Percentiles rank a stretch among this genome's conserved stretches.
phyloP scores from a whole-genome alignment of 768 basidiomycete genomes.

The Neoboletus subvelutipes region DNA sequence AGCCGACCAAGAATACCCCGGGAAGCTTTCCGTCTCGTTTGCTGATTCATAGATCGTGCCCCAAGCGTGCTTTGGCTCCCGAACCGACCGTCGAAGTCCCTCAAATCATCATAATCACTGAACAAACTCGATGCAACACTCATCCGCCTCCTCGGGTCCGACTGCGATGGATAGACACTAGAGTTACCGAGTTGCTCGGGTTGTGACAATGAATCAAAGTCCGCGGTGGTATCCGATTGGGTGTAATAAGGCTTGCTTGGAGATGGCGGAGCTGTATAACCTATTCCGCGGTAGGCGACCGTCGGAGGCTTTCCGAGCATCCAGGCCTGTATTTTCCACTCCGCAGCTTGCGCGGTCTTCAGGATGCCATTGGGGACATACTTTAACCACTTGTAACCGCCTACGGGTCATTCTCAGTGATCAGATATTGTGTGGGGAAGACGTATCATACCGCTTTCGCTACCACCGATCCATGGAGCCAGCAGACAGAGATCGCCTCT shows the following conservation, averaged over 20 bases:
- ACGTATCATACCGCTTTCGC: conserved; percentile 71
- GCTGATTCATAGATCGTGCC: conserved; percentile 38
- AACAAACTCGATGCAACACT: conserved; percentile 72
- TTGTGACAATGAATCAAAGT: conserved; percentile 22
- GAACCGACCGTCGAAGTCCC: conserved; percentile 85
- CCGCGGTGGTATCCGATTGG: conserved; percentile 20
- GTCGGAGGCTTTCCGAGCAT: conserved; percentile 95
- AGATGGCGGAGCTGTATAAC: conserved; percentile 56
- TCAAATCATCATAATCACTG: conserved; percentile 86
- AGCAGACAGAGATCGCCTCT: conserved; percentile 83
- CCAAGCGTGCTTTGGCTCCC: conserved; percentile 77
- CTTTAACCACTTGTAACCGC: conserved; percentile 94
- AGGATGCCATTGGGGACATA: conserved; percentile 92
- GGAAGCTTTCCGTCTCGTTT: conserved; percentile 58
- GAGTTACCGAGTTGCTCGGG: conserved; percentile 19
- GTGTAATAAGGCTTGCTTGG: conserved; percentile 29
- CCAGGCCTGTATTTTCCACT: conserved; percentile 97
- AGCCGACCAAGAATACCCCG: conserved; percentile 65
- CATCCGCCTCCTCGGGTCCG: conserved; percentile 53
- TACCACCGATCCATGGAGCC: conserved; percentile 95
- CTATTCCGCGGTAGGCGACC: conserved; percentile 82
- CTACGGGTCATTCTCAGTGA: conserved; percentile 36
- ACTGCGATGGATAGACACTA: conserved; percentile 29
- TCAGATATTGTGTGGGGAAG: neutral
- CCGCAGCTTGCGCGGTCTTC: conserved; percentile 93